Percentiles rank a stretch among this genome's conserved stretches.
phyloP scores from a whole-genome alignment of 352 stramenopile genomes.

The Blastocystis sp. region DNA sequence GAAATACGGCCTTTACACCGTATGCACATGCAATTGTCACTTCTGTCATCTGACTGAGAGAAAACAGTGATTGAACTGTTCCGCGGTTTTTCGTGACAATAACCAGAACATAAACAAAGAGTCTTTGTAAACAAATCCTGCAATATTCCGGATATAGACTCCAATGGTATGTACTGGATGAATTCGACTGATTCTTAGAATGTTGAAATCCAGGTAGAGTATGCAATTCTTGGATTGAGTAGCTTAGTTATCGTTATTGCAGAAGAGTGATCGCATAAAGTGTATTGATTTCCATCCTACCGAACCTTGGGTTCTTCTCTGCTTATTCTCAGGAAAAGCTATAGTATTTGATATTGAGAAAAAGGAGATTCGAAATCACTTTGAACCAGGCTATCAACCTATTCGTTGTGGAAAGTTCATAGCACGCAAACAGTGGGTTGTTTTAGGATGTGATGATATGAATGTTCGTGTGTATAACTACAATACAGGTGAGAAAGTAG shows the following conservation, averaged over 20 bases:
- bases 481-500: conserved; percentile 96
- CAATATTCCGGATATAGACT: no score
- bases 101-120: no score
- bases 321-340: conserved; percentile 93
- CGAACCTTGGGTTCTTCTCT: conserved; percentile 93
- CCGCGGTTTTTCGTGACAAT: neutral
- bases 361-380: conserved; percentile 89
- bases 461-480: conserved; percentile 96
- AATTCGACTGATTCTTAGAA: conserved; percentile 13
- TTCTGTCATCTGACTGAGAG: neutral
- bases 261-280: conserved; percentile 92
- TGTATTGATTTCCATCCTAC: conserved; percentile 94
- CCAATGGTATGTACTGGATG: no score
- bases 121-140: no score
- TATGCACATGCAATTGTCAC: neutral
- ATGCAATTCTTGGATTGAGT: neutral
- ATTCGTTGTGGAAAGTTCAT: conserved; percentile 86
- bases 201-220: conserved; percentile 34
- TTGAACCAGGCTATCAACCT: conserved; percentile 90
- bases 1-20: neutral
- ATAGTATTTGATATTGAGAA: conserved; percentile 98
- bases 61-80: neutral
- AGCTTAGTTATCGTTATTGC: conserved; percentile 54
- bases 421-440: conserved; percentile 83
- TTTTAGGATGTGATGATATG: conserved; percentile 82